phyloP scores from a whole-genome alignment of 176 grass and related monocot species.

The Cymbopogon citratus region DNA sequence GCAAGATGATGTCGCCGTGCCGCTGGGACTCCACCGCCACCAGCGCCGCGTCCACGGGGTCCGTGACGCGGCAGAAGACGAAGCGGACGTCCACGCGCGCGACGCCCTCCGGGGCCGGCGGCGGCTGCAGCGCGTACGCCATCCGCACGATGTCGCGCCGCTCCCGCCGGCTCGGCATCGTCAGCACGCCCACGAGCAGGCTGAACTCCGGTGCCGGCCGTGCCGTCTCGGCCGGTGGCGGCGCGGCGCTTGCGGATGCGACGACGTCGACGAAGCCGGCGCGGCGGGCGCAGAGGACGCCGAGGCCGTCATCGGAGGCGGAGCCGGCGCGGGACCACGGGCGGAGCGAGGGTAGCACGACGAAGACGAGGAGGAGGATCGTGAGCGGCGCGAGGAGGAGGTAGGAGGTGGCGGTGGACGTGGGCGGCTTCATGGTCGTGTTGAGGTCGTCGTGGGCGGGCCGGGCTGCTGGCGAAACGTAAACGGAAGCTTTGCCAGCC shows the following conservation, averaged over 20 bases:
- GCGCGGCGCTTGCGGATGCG: background rate
- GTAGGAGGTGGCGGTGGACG: slow-evolving; percentile 30
- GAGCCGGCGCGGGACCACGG: background rate
- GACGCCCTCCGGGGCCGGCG: background rate
- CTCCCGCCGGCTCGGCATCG: slow-evolving; percentile 40
- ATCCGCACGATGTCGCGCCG: slow-evolving; percentile 56
- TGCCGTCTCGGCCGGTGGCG: background rate
- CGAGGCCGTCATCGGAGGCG: background rate
- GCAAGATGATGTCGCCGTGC: slow-evolving; percentile 50
- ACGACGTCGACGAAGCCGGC: background rate
- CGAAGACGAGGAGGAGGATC: slow-evolving; percentile 23
- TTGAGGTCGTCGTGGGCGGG: no score
- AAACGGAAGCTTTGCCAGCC: background rate
- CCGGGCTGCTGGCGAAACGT: background rate
- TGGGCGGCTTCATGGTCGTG: slow-evolving; percentile 16
- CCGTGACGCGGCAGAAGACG: slow-evolving; percentile 61
- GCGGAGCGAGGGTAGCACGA: slow-evolving; percentile 5
- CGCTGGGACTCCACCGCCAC: slow-evolving; percentile 40
- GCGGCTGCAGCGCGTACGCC: slow-evolving; percentile 58
- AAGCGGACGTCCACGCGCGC: slow-evolving; percentile 67
- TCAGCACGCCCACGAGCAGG: slow-evolving; percentile 65
- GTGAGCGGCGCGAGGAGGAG: slow-evolving; percentile 28
- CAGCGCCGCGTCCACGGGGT: slow-evolving; percentile 44
- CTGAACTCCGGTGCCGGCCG: slow-evolving; percentile 27
- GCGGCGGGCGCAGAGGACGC: slow-evolving; percentile 12